phyloP scores from a whole-genome alignment of 768 basidiomycete genomes.

The Boletellus sp. region DNA sequence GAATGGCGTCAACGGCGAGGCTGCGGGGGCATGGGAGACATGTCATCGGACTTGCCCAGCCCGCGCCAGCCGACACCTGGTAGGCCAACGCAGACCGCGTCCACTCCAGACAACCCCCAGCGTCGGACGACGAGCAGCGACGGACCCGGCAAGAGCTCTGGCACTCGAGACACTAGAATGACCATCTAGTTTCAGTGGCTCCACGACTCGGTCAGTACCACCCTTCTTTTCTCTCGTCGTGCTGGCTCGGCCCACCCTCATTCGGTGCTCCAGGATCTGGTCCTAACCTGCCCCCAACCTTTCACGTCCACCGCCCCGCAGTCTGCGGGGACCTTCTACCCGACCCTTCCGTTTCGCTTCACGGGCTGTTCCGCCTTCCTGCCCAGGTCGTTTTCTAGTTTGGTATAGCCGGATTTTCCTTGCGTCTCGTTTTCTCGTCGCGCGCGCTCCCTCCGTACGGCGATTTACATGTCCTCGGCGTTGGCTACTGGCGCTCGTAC shows the following conservation, averaged over 20 bases:
- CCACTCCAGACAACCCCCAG: neutral
- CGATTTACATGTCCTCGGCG: conserved; percentile 23
- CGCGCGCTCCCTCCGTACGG: neutral
- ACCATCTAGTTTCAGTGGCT: conserved; percentile 16
- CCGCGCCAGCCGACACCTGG: too few relatives aligned
- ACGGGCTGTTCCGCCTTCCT: conserved; percentile 1
- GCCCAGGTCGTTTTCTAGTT: conserved; percentile 4
- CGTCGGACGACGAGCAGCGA: conserved; percentile 4
- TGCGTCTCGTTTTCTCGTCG: conserved; percentile 10
- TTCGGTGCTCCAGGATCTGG: neutral
- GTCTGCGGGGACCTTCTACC: neutral
- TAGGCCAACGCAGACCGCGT: conserved; percentile 8
- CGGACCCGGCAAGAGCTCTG: conserved; percentile 5
- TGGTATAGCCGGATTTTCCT: conserved; percentile 2
- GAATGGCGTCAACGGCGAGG: conserved; percentile 11
- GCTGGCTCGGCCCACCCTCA: neutral
- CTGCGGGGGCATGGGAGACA: conserved; percentile 5
- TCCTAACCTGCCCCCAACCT: neutral
- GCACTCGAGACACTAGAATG: conserved; percentile 12
- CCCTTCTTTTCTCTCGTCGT: neutral
- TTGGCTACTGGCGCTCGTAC: conserved; percentile 9
- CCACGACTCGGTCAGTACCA: conserved; percentile 17
- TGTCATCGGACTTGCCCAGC: conserved; percentile 1
- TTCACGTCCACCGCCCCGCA: neutral
- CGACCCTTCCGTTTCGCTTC: conserved; percentile 5